phyloP scores from a whole-genome alignment of 148 eudicot genomes.

The Drosera capensis region DNA sequence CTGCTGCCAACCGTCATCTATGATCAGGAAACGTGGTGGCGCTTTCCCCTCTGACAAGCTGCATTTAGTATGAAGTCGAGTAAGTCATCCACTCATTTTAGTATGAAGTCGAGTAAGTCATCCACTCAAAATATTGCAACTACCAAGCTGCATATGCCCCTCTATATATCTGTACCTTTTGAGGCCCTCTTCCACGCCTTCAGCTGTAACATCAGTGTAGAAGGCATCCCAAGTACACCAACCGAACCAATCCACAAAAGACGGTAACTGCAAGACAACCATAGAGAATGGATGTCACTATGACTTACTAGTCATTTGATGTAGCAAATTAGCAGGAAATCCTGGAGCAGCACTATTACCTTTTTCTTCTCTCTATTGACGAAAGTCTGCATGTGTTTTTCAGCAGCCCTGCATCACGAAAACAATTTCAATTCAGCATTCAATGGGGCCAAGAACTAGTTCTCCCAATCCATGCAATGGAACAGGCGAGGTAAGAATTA shows the following conservation, averaged over 20 bases:
- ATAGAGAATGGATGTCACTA: slow-evolving; percentile 4
- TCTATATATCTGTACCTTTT: slow-evolving; percentile 30
- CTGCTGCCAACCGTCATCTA: slow-evolving; percentile 99
- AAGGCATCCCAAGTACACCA: slow-evolving; percentile 99
- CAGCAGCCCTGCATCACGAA: slow-evolving; percentile 50
- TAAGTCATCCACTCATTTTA: too few relatives aligned
- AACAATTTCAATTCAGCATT: neutral
- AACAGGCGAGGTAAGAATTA: neutral
- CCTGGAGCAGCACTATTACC: slow-evolving; percentile 21
- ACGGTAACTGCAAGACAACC: slow-evolving; percentile 45
- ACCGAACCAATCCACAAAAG: slow-evolving; percentile 89
- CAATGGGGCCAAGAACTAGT: neutral
- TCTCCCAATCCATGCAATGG: neutral
- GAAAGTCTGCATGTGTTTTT: slow-evolving; percentile 83
- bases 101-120: neutral
- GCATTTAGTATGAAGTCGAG: too few relatives aligned
- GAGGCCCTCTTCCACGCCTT: slow-evolving; percentile 89
- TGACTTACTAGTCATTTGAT: neutral
- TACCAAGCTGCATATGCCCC: neutral
- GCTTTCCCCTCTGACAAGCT: slow-evolving; percentile 77
- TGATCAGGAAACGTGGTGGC: slow-evolving; percentile 85
- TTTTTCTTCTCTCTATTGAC: slow-evolving; percentile 80
- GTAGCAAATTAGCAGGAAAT: neutral
- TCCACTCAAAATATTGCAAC: neutral
- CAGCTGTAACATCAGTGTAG: slow-evolving; percentile 96